phyloP scores from a whole-genome alignment of 139 green algal genomes.

The Chlamydomonas schloesseri region DNA sequence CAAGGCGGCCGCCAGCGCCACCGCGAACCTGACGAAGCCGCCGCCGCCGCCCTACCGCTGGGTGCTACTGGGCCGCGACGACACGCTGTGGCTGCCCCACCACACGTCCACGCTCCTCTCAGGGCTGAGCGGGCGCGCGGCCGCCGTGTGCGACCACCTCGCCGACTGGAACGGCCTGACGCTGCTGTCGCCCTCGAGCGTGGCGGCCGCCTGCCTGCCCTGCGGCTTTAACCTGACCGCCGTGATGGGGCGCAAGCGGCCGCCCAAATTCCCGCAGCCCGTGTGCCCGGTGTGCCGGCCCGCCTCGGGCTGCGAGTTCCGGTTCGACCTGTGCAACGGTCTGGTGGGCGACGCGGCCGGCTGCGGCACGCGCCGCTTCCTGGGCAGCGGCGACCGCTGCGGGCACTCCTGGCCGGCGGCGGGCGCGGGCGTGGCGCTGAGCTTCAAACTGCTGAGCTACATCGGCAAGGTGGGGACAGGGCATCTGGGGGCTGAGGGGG shows the following conservation, averaged over 20 bases:
- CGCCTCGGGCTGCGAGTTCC: constrained; percentile 29
- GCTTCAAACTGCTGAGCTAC: not conserved
- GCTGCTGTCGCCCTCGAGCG: not conserved
- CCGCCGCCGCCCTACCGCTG: constrained; percentile 21
- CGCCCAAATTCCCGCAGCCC: constrained; percentile 3
- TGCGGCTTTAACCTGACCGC: constrained; percentile 26
- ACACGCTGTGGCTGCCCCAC: constrained; percentile 28
- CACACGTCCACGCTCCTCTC: not conserved
- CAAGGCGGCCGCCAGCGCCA: not conserved
- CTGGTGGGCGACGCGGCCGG: not conserved
- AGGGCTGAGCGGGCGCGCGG: not conserved
- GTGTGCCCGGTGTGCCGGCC: constrained; percentile 29
- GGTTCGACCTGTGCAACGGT: constrained; percentile 13
- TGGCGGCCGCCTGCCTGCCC: constrained; percentile 20
- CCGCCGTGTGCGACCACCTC: constrained; percentile 23
- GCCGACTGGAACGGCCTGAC: not conserved
- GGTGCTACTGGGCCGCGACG: constrained; percentile 39
- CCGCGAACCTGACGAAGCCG: too few species aligned
- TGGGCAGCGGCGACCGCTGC: constrained; percentile 27
- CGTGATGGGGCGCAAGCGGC: constrained; percentile 13
- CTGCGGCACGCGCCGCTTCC: constrained; percentile 14
- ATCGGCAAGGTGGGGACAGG: constrained; percentile 4
- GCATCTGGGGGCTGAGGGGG: too few species aligned
- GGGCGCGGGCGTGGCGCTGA: constrained; percentile 17
- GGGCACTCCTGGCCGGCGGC: not conserved